phyloP scores from a whole-genome alignment of 257 asterid species.

The Paraleonurus japonicus region DNA sequence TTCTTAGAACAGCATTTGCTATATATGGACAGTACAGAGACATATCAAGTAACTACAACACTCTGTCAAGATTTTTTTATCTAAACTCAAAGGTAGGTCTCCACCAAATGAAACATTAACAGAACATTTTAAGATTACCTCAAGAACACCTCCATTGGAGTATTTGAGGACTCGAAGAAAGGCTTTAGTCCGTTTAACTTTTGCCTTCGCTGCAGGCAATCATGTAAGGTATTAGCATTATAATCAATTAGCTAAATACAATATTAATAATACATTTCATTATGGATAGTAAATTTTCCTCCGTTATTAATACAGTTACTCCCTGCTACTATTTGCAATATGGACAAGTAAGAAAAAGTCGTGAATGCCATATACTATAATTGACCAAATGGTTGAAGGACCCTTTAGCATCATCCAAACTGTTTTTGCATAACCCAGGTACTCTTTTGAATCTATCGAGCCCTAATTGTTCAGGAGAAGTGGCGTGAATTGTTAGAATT shows the following conservation, averaged over 20 bases:
- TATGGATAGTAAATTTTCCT: background rate
- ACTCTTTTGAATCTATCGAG: background rate
- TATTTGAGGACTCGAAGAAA: conserved; percentile 93
- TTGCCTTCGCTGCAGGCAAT: conserved; percentile 69
- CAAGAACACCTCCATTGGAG: conserved; percentile 90
- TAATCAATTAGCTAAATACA: background rate
- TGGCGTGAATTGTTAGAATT: background rate
- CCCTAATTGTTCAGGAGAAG: background rate
- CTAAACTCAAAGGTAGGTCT: background rate
- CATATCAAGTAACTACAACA: background rate
- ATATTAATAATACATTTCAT: conserved; percentile 3
- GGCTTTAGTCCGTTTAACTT: conserved; percentile 80
- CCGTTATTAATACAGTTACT: conserved; percentile 13
- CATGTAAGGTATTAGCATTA: conserved; percentile 18
- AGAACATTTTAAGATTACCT: conserved; percentile 43
- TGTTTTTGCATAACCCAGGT: background rate
- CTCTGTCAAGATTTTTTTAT: background rate
- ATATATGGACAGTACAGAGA: background rate
- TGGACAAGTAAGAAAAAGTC: background rate
- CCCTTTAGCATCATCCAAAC: background rate
- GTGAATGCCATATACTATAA: background rate
- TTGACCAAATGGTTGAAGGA: background rate
- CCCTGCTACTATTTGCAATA: background rate
- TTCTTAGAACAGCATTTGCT: conserved; percentile 1
- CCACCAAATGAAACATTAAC: background rate